Conservation (phyloP, 2,329 filamentous ascomycete genomes). For the Exophiala aquamarina region DNA sequence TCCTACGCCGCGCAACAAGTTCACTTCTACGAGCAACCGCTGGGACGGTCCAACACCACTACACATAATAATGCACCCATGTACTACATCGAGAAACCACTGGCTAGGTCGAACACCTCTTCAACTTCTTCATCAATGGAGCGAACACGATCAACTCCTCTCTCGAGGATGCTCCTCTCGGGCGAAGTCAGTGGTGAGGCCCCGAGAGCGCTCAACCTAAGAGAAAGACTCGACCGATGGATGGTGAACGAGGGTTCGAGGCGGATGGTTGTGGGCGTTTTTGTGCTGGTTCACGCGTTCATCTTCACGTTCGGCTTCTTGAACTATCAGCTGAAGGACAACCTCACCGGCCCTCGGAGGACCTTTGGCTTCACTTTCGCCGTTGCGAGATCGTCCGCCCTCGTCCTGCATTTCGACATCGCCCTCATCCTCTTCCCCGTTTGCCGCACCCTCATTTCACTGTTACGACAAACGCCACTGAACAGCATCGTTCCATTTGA, state of each 20-base stretch:
- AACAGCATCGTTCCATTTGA: constrained; percentile 81
- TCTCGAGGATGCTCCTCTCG: constrained; percentile 79
- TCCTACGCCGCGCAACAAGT: constrained; percentile 10
- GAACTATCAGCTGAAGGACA: constrained; percentile 76
- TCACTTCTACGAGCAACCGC: constrained; percentile 26
- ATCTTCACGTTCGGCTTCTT: constrained; percentile 79
- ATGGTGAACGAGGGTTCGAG: constrained; percentile 88
- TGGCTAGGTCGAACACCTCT: constrained; percentile 21
- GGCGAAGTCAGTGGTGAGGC: constrained; percentile 77
- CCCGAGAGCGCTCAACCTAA: constrained; percentile 65
- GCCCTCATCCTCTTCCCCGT: constrained; percentile 70
- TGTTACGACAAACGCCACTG: constrained; percentile 75
- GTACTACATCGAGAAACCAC: constrained; percentile 28
- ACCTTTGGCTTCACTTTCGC: constrained; percentile 75
- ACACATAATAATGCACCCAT: constrained; percentile 27
- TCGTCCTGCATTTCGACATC: constrained; percentile 79
- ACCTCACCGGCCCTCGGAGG: constrained; percentile 62
- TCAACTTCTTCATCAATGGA: constrained; percentile 45
- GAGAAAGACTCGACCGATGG: constrained; percentile 78
- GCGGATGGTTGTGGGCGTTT: constrained; percentile 77
- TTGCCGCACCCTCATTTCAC: constrained; percentile 79
- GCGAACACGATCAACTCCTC: constrained; percentile 76
- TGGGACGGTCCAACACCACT: constrained; percentile 27
- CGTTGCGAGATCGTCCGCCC: constrained; percentile 72
- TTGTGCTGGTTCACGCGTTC: constrained; percentile 70